These are phyloP conservation scores for Ustilago hordei DNA, from an alignment of 1,284 basidiomycete genomes.

Conservation along the genomic window DNA sequence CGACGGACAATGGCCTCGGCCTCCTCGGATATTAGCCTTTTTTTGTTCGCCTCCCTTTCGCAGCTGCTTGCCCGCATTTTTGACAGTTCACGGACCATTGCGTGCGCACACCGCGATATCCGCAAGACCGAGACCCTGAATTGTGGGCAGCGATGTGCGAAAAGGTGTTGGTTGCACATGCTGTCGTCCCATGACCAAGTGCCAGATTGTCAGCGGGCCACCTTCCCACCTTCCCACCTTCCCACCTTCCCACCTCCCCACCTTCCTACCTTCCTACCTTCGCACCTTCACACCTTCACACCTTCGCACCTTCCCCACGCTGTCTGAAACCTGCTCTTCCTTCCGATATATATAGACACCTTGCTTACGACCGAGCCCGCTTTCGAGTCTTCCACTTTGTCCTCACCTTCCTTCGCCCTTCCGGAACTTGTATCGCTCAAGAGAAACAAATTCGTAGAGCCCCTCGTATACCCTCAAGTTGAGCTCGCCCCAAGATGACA, in stretches of 20 bases:
- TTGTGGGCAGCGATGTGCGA: neutral
- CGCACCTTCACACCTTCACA: fast-evolving
- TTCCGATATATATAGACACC: neutral
- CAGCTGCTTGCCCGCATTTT: constrained; percentile 23
- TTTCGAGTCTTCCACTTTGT: neutral
- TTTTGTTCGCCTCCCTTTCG: neutral
- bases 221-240: neutral
- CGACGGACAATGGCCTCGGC: constrained; percentile 36
- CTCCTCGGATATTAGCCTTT: constrained; percentile 39
- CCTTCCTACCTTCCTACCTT: neutral
- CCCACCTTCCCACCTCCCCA: neutral
- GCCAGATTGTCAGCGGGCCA: neutral
- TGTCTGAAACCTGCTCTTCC: neutral
- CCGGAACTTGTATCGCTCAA: neutral
- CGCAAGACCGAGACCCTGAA: neutral
- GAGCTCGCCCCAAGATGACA: constrained; percentile 13
- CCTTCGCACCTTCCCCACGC: neutral
- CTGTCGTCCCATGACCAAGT: constrained; percentile 6
- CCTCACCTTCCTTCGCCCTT: neutral
- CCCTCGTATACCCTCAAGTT: neutral
- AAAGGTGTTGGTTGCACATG: neutral
- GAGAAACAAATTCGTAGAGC: neutral
- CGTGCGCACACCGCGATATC: neutral
- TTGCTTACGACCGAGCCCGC: neutral
- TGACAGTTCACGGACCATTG: constrained; percentile 2